Evolutionary conservation across 176 grass and related monocot species (phyloP), one percentile per base, ranked within the genome.

Genomic region (Oropetium thomaeum): DNA sequence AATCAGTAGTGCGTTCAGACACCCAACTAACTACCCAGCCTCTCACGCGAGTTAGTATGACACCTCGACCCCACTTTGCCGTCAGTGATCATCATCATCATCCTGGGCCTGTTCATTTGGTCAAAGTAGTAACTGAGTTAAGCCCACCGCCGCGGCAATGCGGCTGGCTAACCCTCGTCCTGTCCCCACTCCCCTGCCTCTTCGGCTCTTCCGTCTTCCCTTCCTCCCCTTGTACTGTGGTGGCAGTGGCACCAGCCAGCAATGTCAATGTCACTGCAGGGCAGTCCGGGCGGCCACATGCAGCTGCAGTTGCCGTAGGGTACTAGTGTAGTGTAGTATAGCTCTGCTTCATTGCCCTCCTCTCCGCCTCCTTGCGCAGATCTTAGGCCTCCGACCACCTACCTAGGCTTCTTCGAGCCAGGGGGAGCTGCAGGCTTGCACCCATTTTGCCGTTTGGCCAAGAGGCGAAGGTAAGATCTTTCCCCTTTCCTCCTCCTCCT

Each of bases 401-500:
- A 53, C 26, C n/a, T n/a, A n/a, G n/a, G n/a, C n/a, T n/a, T n/a
- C n/a, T n/a, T n/a, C n/a, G n/a, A n/a, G n/a, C 15, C 2, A 47
- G 44, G 16, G 15, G 4, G 44, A 47, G 44, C 22, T 28, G 23
- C 53, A 44, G 51, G 37, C 23, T 33, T 69, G 38, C 31, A 25
- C 26, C 16, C 49, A 14, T 55, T 30, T 19, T 31, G 30, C 67
- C 16, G 30, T 17, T 20, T 0, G 32, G 28, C 29, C 9, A 25
- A 25, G 28, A 52, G 30, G 7, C n/a, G n/a, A 64, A 87, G 84
- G 79, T 87, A 73, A 62, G 66, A 13, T 75, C 26, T 75, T 38
- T 28, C 13, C 14, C 25, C 27, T 4, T 13, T 17, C 9, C 38
- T 20, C 10, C 10, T n/a, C 0, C 7, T 14, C 15, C n/a, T n/a